Percentiles rank a stretch among this genome's conserved stretches.
These are phyloP conservation scores for Suhomyces choctaworum DNA, from an alignment of 1,139 yeast species.

Conservation along the genomic window DNA sequence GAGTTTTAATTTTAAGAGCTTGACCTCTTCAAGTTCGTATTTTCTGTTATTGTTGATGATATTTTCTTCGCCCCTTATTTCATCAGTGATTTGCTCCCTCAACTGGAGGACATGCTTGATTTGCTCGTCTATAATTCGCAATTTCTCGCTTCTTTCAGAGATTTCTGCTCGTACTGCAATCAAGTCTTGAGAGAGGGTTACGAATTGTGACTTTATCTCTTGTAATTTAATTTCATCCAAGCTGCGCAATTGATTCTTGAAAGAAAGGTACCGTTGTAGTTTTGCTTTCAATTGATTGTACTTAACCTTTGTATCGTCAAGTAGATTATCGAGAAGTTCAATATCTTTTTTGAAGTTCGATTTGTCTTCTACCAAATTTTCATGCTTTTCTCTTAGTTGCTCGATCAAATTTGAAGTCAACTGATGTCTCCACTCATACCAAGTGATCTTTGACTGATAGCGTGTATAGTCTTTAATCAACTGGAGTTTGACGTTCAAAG, in stretches of 20 bases:
- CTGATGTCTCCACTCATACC: conserved; percentile 62
- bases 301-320: conserved; percentile 16
- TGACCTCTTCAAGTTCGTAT: conserved; percentile 29
- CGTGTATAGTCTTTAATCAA: conserved; percentile 51
- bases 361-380: conserved; percentile 29
- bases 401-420: conserved; percentile 38
- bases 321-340: conserved; percentile 19
- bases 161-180: conserved; percentile 14
- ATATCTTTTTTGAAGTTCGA: conserved; percentile 25
- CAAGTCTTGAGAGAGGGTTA: conserved; percentile 18
- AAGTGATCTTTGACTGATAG: conserved; percentile 50
- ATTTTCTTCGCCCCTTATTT: conserved; percentile 19
- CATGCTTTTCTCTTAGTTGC: conserved; percentile 35
- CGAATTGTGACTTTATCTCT: conserved; percentile 18
- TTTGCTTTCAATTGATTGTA: conserved; percentile 22
- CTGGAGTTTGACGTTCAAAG: conserved; percentile 44
- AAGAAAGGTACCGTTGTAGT: conserved; percentile 23
- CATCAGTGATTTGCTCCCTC: conserved; percentile 15
- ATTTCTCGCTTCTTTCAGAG: conserved; percentile 12
- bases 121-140: conserved; percentile 15
- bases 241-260: conserved; percentile 21
- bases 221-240: conserved; percentile 14
- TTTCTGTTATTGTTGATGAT: conserved; percentile 23
- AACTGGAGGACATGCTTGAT: conserved; percentile 12
- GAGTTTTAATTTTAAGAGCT: conserved; percentile 24